Evolutionary conservation across 2,329 filamentous ascomycete species (phyloP), one percentile per base, ranked within the genome.

Genomic region (Penicillium capsulatum): DNA sequence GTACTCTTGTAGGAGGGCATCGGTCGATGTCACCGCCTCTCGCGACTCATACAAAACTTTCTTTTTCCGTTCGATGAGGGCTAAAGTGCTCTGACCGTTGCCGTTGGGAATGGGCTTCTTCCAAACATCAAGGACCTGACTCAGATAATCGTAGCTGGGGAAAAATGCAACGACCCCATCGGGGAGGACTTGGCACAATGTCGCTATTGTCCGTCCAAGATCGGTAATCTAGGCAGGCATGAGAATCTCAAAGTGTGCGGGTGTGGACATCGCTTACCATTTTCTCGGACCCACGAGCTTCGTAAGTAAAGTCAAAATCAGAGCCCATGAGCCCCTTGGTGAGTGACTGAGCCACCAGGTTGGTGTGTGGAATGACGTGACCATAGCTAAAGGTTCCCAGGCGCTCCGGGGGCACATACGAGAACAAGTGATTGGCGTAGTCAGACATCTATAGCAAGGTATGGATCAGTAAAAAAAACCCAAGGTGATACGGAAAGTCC

Each of bases 91-190:
- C 36, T 57, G 47, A 10, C 47, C 51, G 11, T 46, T 55, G 17
- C 54, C 48, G 53, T 51, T 54, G 9, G 47, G 15, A 5, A 53
- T 60, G 5, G 59, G 54, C 35, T 59, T 66, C 50, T 78, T 73
- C 85, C 86, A 90, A 0, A 69, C 67, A 2, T 65, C 60, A 5
- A 84, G 68, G 5, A 94, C 86, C 32, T 81, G 79, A 34, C 89
- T 82, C 0, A 98, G 77, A 61, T 95, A 97, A 7, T 84, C 79
- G 62, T 98, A 97, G 64, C 89, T 95, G 1, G 92, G 90, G 54
- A 98, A 97, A 70, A 98, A 98, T 0, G 90, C 81, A 0, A 98
- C 88, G 1, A 96, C 78, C 2, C 92, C 92, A 52, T 96, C 90
- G 0, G 88, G 88, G 0, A 96, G 84, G 3, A 80, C 70, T 5